phyloP scores from a whole-genome alignment of 345 rosid genomes.

The Eucalyptus sp. region DNA sequence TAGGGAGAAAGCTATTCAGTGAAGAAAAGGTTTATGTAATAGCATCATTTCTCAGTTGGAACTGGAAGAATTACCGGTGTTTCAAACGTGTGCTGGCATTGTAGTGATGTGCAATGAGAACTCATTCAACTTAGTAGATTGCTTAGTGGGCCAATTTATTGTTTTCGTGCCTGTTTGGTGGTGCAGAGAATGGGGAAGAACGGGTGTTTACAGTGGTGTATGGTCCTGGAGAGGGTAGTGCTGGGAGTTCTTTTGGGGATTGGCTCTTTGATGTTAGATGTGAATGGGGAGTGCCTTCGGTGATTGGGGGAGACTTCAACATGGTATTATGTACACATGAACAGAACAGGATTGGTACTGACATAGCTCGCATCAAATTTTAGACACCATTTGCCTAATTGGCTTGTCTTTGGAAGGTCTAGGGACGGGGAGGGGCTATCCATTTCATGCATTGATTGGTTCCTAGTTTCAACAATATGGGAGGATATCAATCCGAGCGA shows the following conservation, averaged over 20 bases:
- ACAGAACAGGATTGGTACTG: background rate
- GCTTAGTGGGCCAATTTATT: background rate
- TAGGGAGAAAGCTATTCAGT: background rate
- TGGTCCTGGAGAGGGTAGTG: background rate
- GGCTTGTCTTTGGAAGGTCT: background rate
- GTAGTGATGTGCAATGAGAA: background rate
- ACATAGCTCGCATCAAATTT: background rate
- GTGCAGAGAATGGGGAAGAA: background rate
- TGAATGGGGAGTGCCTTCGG: background rate
- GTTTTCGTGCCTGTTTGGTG: background rate
- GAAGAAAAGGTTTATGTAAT: too few species aligned
- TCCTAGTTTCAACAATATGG: background rate
- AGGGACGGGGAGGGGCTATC: background rate
- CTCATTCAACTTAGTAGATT: background rate
- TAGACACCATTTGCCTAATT: background rate
- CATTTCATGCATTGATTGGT: background rate
- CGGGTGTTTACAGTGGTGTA: background rate
- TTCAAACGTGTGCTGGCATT: background rate
- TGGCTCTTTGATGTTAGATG: background rate
- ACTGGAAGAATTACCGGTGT: background rate
- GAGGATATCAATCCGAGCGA: background rate
- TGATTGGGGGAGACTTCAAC: background rate
- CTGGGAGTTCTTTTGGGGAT: background rate
- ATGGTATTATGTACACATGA: background rate
- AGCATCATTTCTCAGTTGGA: background rate